A percentile compares a stretch with the other conserved stretches of the same genome.
phyloP scores from a whole-genome alignment of 371 early-diverging fungal genomes.

The Apophysomyces variabilis region DNA sequence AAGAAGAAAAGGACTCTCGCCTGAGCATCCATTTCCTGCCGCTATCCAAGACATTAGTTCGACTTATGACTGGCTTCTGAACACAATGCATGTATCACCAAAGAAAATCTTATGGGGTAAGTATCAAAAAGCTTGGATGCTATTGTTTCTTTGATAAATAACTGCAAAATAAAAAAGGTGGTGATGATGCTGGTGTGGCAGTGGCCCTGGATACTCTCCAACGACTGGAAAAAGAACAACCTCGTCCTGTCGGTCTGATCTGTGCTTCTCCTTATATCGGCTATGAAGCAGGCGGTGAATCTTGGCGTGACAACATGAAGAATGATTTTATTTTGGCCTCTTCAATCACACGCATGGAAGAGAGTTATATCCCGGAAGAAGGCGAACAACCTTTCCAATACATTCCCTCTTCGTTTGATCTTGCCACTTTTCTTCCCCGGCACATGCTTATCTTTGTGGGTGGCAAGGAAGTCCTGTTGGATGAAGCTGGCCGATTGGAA shows the following conservation, averaged over 20 bases:
- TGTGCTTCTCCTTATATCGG: slow-evolving; percentile 52
- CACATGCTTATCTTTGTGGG: slow-evolving; percentile 42
- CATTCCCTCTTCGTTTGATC: slow-evolving; percentile 16
- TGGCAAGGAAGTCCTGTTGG: slow-evolving; percentile 47
- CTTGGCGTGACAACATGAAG: slow-evolving; percentile 40
- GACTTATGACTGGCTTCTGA: slow-evolving; percentile 34
- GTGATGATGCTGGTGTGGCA: slow-evolving; percentile 46
- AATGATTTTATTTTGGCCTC: slow-evolving; percentile 37
- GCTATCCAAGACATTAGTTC: slow-evolving; percentile 39
- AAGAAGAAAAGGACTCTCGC: slow-evolving; percentile 5
- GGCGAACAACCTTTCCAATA: slow-evolving; percentile 29
- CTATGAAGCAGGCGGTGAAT: slow-evolving; percentile 45
- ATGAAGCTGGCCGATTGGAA: slow-evolving; percentile 44
- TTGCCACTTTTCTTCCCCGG: slow-evolving; percentile 32
- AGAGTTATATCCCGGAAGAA: slow-evolving; percentile 35
- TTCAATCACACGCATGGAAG: slow-evolving; percentile 42
- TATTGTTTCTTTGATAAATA: neutral
- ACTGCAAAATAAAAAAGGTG: slow-evolving; percentile 18
- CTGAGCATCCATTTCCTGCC: slow-evolving; percentile 34
- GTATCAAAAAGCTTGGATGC: neutral
- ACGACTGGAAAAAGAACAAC: slow-evolving; percentile 2
- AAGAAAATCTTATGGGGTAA: slow-evolving; percentile 14
- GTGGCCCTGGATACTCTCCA: slow-evolving; percentile 38
- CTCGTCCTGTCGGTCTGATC: slow-evolving; percentile 36
- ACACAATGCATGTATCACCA: slow-evolving; percentile 29